Percentiles rank a stretch among this genome's conserved stretches.
phyloP scores from a whole-genome alignment of 2,329 filamentous ascomycete species.

The Alternaria ethzedia region DNA sequence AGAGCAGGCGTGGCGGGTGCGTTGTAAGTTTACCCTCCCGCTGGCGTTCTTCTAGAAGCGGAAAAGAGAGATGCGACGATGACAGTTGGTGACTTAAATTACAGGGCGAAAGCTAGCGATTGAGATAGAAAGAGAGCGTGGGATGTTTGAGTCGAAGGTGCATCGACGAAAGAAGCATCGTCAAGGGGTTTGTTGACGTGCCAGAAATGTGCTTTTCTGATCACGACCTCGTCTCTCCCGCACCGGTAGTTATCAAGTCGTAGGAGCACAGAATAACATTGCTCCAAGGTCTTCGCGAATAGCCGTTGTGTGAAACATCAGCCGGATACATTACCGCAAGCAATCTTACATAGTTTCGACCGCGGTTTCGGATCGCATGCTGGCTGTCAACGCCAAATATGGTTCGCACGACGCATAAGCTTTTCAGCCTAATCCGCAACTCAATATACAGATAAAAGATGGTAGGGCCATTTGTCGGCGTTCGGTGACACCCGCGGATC shows the following conservation, averaged over 20 bases:
- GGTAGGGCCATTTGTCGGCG: not conserved
- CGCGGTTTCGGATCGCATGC: not conserved
- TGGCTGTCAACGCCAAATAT: not conserved
- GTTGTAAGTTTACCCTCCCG: not conserved
- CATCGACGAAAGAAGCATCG: slow-evolving; percentile 3
- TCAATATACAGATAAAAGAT: not conserved
- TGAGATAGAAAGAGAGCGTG: not conserved
- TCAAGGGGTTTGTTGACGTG: slow-evolving; percentile 13
- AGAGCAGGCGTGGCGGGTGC: not conserved
- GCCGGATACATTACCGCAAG: not conserved
- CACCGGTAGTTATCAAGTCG: not conserved
- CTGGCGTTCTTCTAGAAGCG: not conserved
- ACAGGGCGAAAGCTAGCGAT: not conserved
- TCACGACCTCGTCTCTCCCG: slow-evolving; percentile 9
- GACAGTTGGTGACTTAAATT: not conserved
- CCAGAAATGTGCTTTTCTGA: slow-evolving; percentile 7
- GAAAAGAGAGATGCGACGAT: not conserved
- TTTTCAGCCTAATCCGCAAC: not conserved
- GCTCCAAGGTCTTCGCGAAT: not conserved
- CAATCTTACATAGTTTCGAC: not conserved
- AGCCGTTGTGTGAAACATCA: slow-evolving; percentile 1
- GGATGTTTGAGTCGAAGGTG: not conserved
- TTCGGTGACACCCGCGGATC: not conserved
- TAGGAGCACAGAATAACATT: not conserved
- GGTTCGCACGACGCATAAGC: not conserved